A percentile compares a stretch with the other conserved stretches of the same genome.
These are phyloP conservation scores for Talaromyces marneffei DNA, from an alignment of 2,329 filamentous ascomycete genomes.

Conservation along the genomic window DNA sequence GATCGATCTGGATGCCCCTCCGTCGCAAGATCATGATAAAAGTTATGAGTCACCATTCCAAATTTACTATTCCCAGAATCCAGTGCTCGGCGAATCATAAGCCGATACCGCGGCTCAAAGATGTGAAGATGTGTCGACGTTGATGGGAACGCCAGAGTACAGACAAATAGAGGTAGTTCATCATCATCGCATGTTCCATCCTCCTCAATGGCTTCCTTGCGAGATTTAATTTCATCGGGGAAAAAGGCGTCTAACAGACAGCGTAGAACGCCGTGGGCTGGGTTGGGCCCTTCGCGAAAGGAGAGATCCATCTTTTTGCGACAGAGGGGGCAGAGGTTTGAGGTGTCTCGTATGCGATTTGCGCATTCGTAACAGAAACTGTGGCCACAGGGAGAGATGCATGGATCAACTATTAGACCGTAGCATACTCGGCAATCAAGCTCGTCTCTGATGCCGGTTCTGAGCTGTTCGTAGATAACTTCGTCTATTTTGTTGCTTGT, in stretches of 20 bases:
- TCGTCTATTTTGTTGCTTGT: conserved; percentile 32
- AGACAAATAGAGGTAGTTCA: conserved; percentile 69
- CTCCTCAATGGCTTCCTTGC: conserved; percentile 53
- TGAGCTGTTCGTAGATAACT: conserved; percentile 52
- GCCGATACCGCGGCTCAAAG: conserved; percentile 84
- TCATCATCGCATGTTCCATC: conserved; percentile 51
- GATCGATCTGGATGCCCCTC: conserved; percentile 48
- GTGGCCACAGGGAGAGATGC: conserved; percentile 82
- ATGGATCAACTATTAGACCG: conserved; percentile 69
- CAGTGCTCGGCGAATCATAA: conserved; percentile 78
- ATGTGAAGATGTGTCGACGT: conserved; percentile 84
- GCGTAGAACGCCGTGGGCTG: conserved; percentile 58
- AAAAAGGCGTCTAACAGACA: conserved; percentile 64
- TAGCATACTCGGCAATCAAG: conserved; percentile 89
- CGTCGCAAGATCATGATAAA: conserved; percentile 33
- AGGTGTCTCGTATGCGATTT: conserved; percentile 69
- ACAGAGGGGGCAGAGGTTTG: conserved; percentile 73
- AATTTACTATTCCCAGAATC: conserved; percentile 66
- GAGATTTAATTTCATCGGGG: conserved; percentile 56
- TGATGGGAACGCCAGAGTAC: conserved; percentile 71
- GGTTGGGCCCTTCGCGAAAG: conserved; percentile 44
- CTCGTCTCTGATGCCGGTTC: conserved; percentile 59
- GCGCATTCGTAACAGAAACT: conserved; percentile 82
- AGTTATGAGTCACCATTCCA: conserved; percentile 74
- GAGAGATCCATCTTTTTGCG: conserved; percentile 57